These are phyloP conservation scores for Populus hybrid DNA, from an alignment of 441 rosid species.

Conservation along the genomic window DNA sequence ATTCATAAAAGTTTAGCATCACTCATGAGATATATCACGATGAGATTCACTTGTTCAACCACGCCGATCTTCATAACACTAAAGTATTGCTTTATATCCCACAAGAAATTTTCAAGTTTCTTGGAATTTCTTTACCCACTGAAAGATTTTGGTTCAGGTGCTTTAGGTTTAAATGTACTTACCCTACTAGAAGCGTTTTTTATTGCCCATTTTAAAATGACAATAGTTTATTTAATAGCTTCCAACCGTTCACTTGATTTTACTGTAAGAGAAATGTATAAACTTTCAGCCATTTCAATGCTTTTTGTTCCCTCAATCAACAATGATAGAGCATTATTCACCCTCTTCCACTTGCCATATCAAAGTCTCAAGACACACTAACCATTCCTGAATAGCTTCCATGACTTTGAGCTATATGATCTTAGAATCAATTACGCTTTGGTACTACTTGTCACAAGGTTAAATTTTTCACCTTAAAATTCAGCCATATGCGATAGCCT, in stretches of 20 bases:
- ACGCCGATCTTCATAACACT: neutral
- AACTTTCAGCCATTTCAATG: too few relatives aligned
- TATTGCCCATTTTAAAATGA: neutral
- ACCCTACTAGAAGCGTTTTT: neutral
- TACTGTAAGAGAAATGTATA: too few relatives aligned
- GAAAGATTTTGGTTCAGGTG: too few relatives aligned
- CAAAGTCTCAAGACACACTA: neutral
- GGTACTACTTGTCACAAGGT: neutral
- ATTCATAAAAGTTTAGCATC: neutral
- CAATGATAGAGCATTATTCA: neutral
- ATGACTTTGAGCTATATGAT: too few relatives aligned
- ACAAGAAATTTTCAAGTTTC: neutral
- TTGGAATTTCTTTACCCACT: too few relatives aligned
- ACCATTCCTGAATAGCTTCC: neutral
- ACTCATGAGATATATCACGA: neutral
- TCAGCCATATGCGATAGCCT: neutral
- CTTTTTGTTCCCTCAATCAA: neutral
- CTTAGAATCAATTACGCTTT: too few relatives aligned
- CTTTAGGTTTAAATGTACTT: neutral
- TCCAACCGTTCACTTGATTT: too few relatives aligned
- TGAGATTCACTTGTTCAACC: neutral
- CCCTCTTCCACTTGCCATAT: too few relatives aligned
- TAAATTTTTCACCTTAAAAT: neutral
- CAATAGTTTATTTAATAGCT: too few relatives aligned
- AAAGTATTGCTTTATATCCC: neutral